Base-by-base conservation (phyloP, 2,329 filamentous ascomycete genomes). In the Ustulina deusta region DNA sequence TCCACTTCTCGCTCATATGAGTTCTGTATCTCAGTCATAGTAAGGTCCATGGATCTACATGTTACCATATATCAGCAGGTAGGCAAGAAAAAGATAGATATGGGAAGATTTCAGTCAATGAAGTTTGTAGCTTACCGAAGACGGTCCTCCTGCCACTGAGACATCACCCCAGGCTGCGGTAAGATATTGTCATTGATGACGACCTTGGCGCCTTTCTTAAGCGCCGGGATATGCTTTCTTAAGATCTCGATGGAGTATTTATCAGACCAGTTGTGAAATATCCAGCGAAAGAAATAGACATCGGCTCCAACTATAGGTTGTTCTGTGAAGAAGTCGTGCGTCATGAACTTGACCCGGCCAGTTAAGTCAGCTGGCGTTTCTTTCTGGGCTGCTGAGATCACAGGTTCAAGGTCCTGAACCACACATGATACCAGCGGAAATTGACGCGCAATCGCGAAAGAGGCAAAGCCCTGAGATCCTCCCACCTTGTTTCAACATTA, bases 191-290 rank as follows among this genome's bases (percentile, higher is more conserved):
- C 65, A 17, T 72, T 69, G 11, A 70, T 48, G 22, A 72, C 27
- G 15, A 86, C 74, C 51, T 78, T 71, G 29, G 79, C 75, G 22
- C 83, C 75, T 6, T 78, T 72, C 7, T 69, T 71, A 0, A 71
- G 52, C 0, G 66, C 66, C 0, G 69, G 63, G 13, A 69, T 63
- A 7, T 46, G 61, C 5, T 63, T 63, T 25, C 34, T 51, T 15
- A 71, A 46, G 20, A 69, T 65, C n/a, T 65, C 9, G 20, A 69
- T 57, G 17, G 34, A 32, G 34, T 71, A 67, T 22, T 67, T 69
- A 32, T 69, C 61, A 2, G 66, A 69, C 69, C 61, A 71, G 44
- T 67, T 71, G 54, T 69, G 64, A 25, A 71, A 69, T 48, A 71
- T 65, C 61, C 46, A 69, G 3, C 66, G 66, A 20, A 67, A 69